Base-by-base conservation (phyloP, 495 filamentous ascomycete genomes). In the Aspergillus hancockii region DNA sequence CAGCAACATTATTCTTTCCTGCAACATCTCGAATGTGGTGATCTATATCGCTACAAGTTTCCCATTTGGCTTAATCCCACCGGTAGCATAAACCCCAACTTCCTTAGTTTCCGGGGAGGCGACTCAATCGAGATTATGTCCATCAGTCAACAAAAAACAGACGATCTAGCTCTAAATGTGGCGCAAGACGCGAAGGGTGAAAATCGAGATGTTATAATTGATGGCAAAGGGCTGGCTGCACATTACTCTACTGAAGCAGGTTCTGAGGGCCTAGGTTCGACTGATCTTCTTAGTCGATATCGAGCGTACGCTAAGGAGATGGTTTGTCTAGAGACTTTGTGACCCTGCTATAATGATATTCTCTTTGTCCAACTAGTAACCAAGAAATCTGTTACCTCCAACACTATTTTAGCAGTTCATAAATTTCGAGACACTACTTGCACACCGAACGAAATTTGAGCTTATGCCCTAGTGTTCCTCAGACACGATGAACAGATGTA, bases 1-100 rank as follows among this genome's bases (percentile, higher is more conserved):
- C 81, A 84, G 63, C 77, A 81, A 49, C 81, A 85, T 57, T 83
- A 83, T 61, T 82, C 78, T 8, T 79, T 85, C 55, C 68, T 85
- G 13, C 67, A 76, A 22, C 79, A 84, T 55, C 72, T 85, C 1
- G 81, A 83, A 60, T 58, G 66, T 5, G 66, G 74, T 51, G 63
- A 75, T 14, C 60, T 83, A 52, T 60, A 65, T 34, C 72, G 65
- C 16, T 85, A 85, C 63, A 82, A 82, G 54, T 84, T 84, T 59
- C 75, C 81, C 28, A 54, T 78, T 12, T 83, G 75, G 76, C 70
- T 74, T 18, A 75, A 80, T 38, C 70, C 77, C 13, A 74, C 75
- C 8, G 66, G 70, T 55, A 70, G 75, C 9, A 69, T 78, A 25
- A 81, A 75, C 50, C 65, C 70, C 21, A 75, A 77, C 52, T 82